Evolutionary conservation across 805 yeast genomes (phyloP).

Genomic region (Metschnikowia peoriensis): DNA sequence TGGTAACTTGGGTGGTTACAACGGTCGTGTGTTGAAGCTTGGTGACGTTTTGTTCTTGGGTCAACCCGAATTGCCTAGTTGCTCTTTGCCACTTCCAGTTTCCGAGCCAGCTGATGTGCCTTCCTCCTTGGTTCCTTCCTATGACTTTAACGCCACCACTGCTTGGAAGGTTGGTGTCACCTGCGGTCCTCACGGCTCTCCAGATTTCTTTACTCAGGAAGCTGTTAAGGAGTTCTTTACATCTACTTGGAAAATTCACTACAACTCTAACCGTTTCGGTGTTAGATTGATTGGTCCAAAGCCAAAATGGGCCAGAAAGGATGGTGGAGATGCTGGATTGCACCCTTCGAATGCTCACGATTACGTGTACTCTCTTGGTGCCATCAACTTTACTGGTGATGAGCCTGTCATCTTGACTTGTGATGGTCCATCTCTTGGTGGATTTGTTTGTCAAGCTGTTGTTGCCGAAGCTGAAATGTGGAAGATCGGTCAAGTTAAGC

Average conservation of each 20-base stretch:
- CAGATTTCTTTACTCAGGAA: conserved; percentile 84
- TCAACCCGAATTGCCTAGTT: conserved; percentile 65
- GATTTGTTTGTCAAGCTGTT: conserved; percentile 95
- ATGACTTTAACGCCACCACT: conserved; percentile 36
- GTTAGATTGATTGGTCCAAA: conserved; percentile 93
- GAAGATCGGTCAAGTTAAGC: conserved; percentile 97
- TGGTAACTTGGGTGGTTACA: conserved; percentile 91
- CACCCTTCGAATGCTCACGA: conserved; percentile 99
- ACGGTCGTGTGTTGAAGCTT: conserved; percentile 85
- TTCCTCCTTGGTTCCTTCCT: conserved; percentile 51
- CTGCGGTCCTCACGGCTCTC: conserved; percentile 97
- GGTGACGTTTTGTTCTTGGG: conserved; percentile 92
- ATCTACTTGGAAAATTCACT: conserved; percentile 89
- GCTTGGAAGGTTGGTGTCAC: conserved; percentile 90
- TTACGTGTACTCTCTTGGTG: conserved; percentile 94
- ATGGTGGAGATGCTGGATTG: conserved; percentile 97
- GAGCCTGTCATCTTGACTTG: conserved; percentile 96
- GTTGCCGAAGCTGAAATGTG: conserved; percentile 96
- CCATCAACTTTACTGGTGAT: conserved; percentile 97
- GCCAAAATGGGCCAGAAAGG: conserved; percentile 93
- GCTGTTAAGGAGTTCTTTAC: conserved; percentile 72
- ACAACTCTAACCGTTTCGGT: conserved; percentile 96
- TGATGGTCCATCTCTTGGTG: conserved; percentile 97
- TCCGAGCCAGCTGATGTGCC: conserved; percentile 63
- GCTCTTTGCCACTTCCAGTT: conserved; percentile 71